These are phyloP conservation scores for Ophiostoma sp. DNA, from an alignment of 2,329 filamentous ascomycete species.

Conservation along the genomic window DNA sequence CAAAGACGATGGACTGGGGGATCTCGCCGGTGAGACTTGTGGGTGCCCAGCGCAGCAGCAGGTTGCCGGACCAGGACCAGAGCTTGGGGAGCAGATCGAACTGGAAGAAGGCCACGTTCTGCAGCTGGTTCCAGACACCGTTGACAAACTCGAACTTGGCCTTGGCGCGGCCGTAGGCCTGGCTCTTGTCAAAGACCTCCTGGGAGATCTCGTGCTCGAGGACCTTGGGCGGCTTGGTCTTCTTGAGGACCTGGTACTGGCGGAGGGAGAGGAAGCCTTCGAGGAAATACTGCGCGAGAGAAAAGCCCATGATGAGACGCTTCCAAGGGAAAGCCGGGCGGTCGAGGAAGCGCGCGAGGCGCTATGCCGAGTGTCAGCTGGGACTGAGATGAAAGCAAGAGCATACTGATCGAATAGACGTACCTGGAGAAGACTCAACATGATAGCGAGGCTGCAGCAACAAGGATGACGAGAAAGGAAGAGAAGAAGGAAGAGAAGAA, in stretches of 20 bases:
- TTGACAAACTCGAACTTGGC: conserved; percentile 79
- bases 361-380: conserved; percentile 37
- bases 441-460: conserved; percentile 25
- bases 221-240: conserved; percentile 75
- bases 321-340: conserved; percentile 95
- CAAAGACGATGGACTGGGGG: conserved; percentile 84
- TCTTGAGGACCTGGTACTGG: conserved; percentile 81
- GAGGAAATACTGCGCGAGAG: conserved; percentile 81
- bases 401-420: background rate
- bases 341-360: conserved; percentile 80
- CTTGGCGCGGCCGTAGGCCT: conserved; percentile 94
- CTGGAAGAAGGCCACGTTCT: conserved; percentile 84
- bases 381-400: background rate
- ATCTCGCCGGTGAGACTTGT: conserved; percentile 84
- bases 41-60: conserved; percentile 70
- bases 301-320: conserved; percentile 90
- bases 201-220: conserved; percentile 82
- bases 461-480: conserved; percentile 8
- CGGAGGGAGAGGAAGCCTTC: conserved; percentile 85
- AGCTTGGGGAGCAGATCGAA: conserved; percentile 86
- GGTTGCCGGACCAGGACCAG: conserved; percentile 73
- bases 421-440: conserved; percentile 45
- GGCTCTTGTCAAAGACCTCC: conserved; percentile 89
- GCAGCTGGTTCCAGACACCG: conserved; percentile 76
- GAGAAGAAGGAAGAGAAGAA: background rate